phyloP scores from a whole-genome alignment of 2,329 filamentous ascomycete genomes.

The Phaeomoniella chlamydospora region DNA sequence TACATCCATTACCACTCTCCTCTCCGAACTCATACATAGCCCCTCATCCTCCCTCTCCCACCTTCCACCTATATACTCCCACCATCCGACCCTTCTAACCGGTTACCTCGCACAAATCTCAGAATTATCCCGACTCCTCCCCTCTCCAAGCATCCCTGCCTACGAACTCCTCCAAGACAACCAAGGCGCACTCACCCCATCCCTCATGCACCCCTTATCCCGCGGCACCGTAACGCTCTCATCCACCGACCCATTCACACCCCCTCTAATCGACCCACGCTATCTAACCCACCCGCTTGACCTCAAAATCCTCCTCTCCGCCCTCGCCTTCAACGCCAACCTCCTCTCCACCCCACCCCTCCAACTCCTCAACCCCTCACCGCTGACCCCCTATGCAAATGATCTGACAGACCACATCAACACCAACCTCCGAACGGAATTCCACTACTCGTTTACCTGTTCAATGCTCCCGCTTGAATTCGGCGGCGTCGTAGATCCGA shows the following conservation, averaged over 20 bases:
- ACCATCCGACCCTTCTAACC: slow-evolving; percentile 5
- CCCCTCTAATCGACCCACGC: slow-evolving; percentile 29
- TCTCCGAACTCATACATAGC: neutral
- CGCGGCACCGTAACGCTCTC: slow-evolving; percentile 25
- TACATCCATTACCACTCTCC: slow-evolving; percentile 1
- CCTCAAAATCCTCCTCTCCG: slow-evolving; percentile 21
- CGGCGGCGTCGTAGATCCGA: slow-evolving; percentile 18
- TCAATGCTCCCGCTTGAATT: slow-evolving; percentile 17
- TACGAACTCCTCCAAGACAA: slow-evolving; percentile 10
- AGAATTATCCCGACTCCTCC: neutral
- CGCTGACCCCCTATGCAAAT: slow-evolving; percentile 2
- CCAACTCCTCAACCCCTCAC: slow-evolving; percentile 4
- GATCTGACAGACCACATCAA: slow-evolving; percentile 3
- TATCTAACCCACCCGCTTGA: slow-evolving; percentile 29
- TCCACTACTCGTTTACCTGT: slow-evolving; percentile 16
- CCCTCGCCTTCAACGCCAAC: slow-evolving; percentile 12
- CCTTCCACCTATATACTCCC: slow-evolving; percentile 3
- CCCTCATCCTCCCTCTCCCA: neutral
- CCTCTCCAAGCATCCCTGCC: slow-evolving; percentile 4
- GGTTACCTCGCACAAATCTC: slow-evolving; percentile 7
- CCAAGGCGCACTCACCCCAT: slow-evolving; percentile 6
- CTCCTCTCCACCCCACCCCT: slow-evolving; percentile 9
- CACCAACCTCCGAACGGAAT: slow-evolving; percentile 5
- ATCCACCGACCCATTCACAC: slow-evolving; percentile 16
- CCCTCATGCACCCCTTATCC: slow-evolving; percentile 18